phyloP scores from a whole-genome alignment of 306 rosid species.

The Abrus pulchellus region DNA sequence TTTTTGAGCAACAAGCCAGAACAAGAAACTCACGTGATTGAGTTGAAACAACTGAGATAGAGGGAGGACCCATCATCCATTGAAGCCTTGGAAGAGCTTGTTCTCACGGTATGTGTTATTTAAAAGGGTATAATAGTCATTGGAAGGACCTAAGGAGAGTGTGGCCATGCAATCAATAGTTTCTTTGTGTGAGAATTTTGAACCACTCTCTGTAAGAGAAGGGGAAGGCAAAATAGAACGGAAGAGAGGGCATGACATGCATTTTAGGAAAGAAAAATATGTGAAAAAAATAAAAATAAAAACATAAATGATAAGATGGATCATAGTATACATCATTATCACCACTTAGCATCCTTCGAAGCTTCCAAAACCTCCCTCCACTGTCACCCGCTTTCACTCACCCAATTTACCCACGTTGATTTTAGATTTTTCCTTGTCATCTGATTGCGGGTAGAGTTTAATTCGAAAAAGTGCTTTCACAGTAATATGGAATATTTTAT shows the following conservation, averaged over 20 bases:
- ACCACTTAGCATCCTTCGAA: conserved; percentile 52
- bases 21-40: conserved; percentile 65
- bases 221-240: background rate
- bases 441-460: background rate
- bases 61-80: conserved; percentile 23
- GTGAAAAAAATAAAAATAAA: background rate
- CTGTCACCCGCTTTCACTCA: conserved; percentile 35
- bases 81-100: conserved; percentile 20
- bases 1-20: conserved; percentile 40
- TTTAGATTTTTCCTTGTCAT: background rate
- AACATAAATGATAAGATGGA: conserved; percentile 48
- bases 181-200: background rate
- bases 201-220: background rate
- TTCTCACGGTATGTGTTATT: background rate
- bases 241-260: background rate
- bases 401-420: background rate
- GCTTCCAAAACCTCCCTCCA: conserved; percentile 61
- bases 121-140: background rate
- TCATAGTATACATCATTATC: conserved; percentile 51
- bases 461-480: background rate
- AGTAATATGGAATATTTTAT: background rate
- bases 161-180: background rate
- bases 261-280: background rate
- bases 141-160: background rate
- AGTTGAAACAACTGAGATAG: conserved; percentile 10